Conservation (phyloP, 371 early-diverging fungal genomes). For the Choanephora cucurbitarum region DNA sequence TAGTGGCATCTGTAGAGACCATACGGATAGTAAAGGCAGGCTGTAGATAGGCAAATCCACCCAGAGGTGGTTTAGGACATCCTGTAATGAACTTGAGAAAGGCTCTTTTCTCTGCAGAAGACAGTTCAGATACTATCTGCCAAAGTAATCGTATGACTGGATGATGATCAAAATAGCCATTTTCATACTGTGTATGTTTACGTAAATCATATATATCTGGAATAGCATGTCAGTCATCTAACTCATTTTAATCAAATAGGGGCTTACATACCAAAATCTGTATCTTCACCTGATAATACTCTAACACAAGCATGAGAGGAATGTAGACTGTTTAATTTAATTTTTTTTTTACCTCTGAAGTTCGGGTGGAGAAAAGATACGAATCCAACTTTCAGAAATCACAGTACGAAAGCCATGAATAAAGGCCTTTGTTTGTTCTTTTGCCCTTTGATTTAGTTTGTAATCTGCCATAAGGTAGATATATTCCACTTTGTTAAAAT, state of each 20-base stretch:
- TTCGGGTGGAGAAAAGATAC: slow-evolving; percentile 79
- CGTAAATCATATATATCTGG: slow-evolving; percentile 74
- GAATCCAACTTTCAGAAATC: slow-evolving; percentile 65
- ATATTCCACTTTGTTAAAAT: slow-evolving; percentile 78
- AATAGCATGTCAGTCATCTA: too few relatives aligned
- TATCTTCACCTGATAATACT: slow-evolving; percentile 79
- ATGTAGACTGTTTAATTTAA: background rate
- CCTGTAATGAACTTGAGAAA: slow-evolving; percentile 89
- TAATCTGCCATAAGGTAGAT: slow-evolving; percentile 82
- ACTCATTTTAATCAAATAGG: background rate
- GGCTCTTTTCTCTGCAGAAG: slow-evolving; percentile 64
- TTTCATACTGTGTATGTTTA: slow-evolving; percentile 83
- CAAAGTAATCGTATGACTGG: slow-evolving; percentile 81
- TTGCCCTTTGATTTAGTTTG: slow-evolving; percentile 72
- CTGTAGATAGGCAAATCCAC: slow-evolving; percentile 81
- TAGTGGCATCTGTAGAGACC: slow-evolving; percentile 34
- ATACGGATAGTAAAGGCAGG: slow-evolving; percentile 74
- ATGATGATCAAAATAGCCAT: slow-evolving; percentile 77
- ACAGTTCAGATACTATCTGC: slow-evolving; percentile 70
- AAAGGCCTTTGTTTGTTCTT: slow-evolving; percentile 82
- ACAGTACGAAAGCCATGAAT: slow-evolving; percentile 72
- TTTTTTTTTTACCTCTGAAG: slow-evolving; percentile 57
- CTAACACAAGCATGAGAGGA: too few relatives aligned
- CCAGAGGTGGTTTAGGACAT: slow-evolving; percentile 84
- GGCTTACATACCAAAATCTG: slow-evolving; percentile 57